Conservation (phyloP, 768 basidiomycete species). For the Boletus subcaerulescens region DNA sequence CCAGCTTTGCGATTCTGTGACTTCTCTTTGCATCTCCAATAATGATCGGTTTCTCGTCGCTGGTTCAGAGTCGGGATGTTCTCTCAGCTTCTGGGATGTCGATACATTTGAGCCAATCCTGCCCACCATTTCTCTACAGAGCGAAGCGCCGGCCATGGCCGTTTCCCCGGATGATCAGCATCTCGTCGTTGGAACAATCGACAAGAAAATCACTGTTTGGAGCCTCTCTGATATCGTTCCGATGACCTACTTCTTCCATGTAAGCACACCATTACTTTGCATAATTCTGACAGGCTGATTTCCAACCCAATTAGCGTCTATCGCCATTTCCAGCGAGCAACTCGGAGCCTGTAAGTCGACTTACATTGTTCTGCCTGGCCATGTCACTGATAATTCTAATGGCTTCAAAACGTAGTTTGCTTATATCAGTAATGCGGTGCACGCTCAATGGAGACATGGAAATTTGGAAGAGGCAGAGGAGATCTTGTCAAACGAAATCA, state of each 20-base stretch:
- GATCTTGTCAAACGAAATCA: conserved; percentile 4
- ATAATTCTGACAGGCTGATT: not conserved
- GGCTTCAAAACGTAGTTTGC: not conserved
- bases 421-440: not conserved
- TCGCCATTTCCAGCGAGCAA: not conserved
- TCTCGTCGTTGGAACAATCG: not conserved
- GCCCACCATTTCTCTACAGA: not conserved
- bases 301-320: not conserved
- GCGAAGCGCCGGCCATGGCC: not conserved
- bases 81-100: conserved; percentile 9
- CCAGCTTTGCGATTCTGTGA: conserved; percentile 1
- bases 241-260: not conserved
- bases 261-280: not conserved
- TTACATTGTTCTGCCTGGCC: not conserved
- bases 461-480: not conserved
- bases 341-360: not conserved
- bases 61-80: not conserved
- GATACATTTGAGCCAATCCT: not conserved
- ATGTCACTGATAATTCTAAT: not conserved
- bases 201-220: not conserved
- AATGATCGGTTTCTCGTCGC: conserved; percentile 5
- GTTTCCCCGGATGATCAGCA: conserved; percentile 4
- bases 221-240: not conserved
- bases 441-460: conserved; percentile 1
- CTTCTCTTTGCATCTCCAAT: conserved; percentile 3